A percentile compares a stretch with the other conserved stretches of the same genome.
These are phyloP conservation scores for Trypanosoma mega DNA, from an alignment of 208 protist genomes.

Conservation along the genomic window DNA sequence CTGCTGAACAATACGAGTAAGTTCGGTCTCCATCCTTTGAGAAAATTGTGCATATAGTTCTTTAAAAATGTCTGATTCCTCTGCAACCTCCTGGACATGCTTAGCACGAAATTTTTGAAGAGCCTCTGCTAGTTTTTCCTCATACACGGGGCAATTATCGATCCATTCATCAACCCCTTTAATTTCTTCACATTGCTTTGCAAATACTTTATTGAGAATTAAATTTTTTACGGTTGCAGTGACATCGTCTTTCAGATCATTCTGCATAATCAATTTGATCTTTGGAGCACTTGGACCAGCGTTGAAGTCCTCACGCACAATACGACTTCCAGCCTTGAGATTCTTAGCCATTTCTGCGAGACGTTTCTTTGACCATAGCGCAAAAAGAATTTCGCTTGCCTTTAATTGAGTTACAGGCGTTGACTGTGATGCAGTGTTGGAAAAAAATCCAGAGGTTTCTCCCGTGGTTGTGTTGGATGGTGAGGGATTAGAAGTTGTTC, in stretches of 20 bases:
- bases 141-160: constrained; percentile 75
- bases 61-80: constrained; percentile 58
- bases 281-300: constrained; percentile 27
- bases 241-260: constrained; percentile 79
- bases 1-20: constrained; percentile 61
- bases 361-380: constrained; percentile 68
- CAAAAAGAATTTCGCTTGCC: constrained; percentile 70
- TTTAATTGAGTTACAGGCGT: constrained; percentile 43
- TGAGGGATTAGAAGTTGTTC: constrained; percentile 6
- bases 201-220: constrained; percentile 74
- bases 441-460: constrained; percentile 11
- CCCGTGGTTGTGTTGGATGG: constrained; percentile 2
- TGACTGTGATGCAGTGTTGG: constrained; percentile 1
- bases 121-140: constrained; percentile 47
- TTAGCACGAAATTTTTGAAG: constrained; percentile 76
- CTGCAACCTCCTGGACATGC: constrained; percentile 54
- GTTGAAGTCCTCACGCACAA: constrained; percentile 66
- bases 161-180: constrained; percentile 66
- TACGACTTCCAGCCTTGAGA: constrained; percentile 78
- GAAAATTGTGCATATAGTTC: constrained; percentile 42
- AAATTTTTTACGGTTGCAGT: constrained; percentile 38
- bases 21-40: constrained; percentile 50
- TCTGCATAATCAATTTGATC: constrained; percentile 87
- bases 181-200: constrained; percentile 53
- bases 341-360: constrained; percentile 60